Evolutionary conservation across 177 flowering plant species (phyloP).

Genomic region (Vitis hybrid): DNA sequence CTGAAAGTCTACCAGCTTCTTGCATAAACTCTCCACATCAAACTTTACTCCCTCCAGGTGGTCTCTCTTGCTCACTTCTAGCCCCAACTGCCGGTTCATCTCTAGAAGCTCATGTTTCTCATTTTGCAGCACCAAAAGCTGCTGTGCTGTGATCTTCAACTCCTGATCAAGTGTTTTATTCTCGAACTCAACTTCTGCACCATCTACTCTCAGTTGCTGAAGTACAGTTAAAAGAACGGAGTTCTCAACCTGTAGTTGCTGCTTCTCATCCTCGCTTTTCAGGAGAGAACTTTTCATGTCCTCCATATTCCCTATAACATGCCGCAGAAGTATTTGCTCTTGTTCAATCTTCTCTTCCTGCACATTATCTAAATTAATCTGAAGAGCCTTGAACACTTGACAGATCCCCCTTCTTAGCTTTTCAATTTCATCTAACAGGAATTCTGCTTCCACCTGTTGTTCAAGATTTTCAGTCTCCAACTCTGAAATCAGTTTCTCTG

Average conservation of each 20-base stretch:
- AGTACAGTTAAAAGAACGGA: slow-evolving; percentile 57
- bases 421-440: slow-evolving; percentile 55
- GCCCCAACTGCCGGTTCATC: slow-evolving; percentile 39
- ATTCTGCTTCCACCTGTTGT: slow-evolving; percentile 63
- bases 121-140: slow-evolving; percentile 34
- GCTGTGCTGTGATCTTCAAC: slow-evolving; percentile 21
- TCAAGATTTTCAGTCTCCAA: slow-evolving; percentile 68
- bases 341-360: slow-evolving; percentile 26
- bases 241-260: slow-evolving; percentile 63
- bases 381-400: slow-evolving; percentile 51
- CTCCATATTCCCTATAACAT: slow-evolving; percentile 39
- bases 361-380: slow-evolving; percentile 23
- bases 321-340: slow-evolving; percentile 36
- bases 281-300: slow-evolving; percentile 36
- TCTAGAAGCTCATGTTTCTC: slow-evolving; percentile 54
- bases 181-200: slow-evolving; percentile 40
- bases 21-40: slow-evolving; percentile 30
- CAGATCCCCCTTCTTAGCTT: slow-evolving; percentile 48
- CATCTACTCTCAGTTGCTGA: slow-evolving; percentile 43
- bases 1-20: slow-evolving; percentile 37
- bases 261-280: slow-evolving; percentile 57
- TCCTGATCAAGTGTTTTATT: slow-evolving; percentile 40
- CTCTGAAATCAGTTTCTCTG: slow-evolving; percentile 60
- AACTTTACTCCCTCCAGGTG: slow-evolving; percentile 27
- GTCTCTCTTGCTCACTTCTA: slow-evolving; percentile 33